Evolutionary conservation across 2,329 filamentous ascomycete species (phyloP), one percentile per base, ranked within the genome.

Genomic region (Stromatinia cepivora): DNA sequence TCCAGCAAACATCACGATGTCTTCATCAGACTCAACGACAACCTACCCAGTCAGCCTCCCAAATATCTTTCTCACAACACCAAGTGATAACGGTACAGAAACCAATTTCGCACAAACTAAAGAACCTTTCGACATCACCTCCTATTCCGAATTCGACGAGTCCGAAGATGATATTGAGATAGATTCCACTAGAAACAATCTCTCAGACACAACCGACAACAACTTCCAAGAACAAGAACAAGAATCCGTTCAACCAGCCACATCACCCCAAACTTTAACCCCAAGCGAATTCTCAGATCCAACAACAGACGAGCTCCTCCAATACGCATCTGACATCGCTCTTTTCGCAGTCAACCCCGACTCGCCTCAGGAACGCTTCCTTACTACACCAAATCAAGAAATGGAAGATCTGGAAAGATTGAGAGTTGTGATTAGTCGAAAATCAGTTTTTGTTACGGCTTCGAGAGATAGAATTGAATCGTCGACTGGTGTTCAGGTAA

Each of bases 301-400:
- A 1, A 62, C 58, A n/a, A 48, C 58, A 5, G 58, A 48, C 3
- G 20, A 62, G 2, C 5, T 62, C 5, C 13, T 62, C 1, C 8
- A 9, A n/a, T 62, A 48, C 10, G 45, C 45, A 1, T 9, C 1
- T 1, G 58, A 48, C 1, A 62, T 20, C 1, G 6, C 7, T 17
- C 58, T 62, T 7, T 34, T 62, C 8, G 58, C 42, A n/a, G 0
- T 17, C 0, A 1, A 17, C 0, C 0, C n/a, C 0, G 11, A 46
- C 1, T 2, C 3, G 34, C 6, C 3, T 7, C 3, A 0, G 4
- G 1, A 2, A 4, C 1, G 2, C 2, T 7, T 22, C 9, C 0
- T 4, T 8, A 9, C 11, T 6, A 1, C 17, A 2, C 1, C 11
- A 6, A 13, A n/a, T 13, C 6, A 10, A 13, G 13, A 48, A 4